Conservation (phyloP, 202 grass and related monocot genomes). For the Zizania palustris region DNA sequence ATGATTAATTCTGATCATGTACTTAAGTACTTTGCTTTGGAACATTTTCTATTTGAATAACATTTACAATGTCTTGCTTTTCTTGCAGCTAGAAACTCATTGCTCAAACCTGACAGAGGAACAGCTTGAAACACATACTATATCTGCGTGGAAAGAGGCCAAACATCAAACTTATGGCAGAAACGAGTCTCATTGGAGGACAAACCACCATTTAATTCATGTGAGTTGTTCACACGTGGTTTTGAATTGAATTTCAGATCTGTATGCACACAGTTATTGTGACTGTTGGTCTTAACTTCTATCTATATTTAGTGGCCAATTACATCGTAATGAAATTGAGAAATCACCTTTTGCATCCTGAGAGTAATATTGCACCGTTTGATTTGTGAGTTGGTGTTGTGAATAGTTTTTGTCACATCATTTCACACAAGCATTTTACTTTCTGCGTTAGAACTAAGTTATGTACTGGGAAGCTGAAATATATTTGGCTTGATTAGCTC, state of each 20-base stretch:
- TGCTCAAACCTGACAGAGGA: conserved; percentile 92
- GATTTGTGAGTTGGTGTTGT: conserved; percentile 23
- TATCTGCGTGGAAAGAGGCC: conserved; percentile 96
- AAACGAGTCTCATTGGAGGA: conserved; percentile 58
- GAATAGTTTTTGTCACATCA: background rate
- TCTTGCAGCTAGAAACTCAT: conserved; percentile 88
- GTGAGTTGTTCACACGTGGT: conserved; percentile 51
- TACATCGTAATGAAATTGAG: conserved; percentile 6
- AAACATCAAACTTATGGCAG: conserved; percentile 77
- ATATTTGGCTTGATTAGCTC: background rate
- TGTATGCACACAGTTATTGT: conserved; percentile 8
- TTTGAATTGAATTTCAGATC: background rate
- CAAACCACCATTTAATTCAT: conserved; percentile 76
- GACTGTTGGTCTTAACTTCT: background rate
- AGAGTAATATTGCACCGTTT: background rate
- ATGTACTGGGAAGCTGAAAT: background rate
- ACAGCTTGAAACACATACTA: conserved; percentile 95
- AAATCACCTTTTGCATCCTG: background rate
- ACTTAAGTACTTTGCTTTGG: background rate
- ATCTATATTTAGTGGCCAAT: conserved; percentile 13
- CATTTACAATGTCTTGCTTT: conserved; percentile 34
- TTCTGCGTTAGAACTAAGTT: conserved; percentile 14
- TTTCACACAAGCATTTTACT: conserved; percentile 1
- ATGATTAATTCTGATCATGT: conserved; percentile 7
- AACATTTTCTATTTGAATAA: conserved; percentile 18